Percentiles rank a stretch among this genome's conserved stretches.
phyloP scores from a whole-genome alignment of 2,329 filamentous ascomycete species.

The Hymenoscyphus repandus region DNA sequence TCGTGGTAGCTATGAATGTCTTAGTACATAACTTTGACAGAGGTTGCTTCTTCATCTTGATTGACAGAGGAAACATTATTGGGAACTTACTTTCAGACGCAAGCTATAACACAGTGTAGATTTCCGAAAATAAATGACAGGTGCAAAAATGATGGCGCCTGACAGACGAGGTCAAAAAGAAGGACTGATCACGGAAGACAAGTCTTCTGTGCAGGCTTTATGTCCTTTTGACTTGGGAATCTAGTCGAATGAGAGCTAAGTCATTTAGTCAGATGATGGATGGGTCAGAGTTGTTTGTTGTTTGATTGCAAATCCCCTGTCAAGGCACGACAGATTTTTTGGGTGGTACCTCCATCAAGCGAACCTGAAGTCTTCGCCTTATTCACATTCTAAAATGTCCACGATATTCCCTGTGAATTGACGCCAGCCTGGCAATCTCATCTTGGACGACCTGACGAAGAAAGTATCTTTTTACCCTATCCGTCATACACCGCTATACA shows the following conservation, averaged over 20 bases:
- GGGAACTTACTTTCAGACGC: neutral
- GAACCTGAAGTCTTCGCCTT: too few species aligned
- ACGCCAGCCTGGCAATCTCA: neutral
- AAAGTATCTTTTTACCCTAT: neutral
- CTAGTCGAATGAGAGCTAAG: neutral
- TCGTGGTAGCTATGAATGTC: constrained; percentile 1
- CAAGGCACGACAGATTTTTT: too few species aligned
- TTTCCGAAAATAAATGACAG: neutral
- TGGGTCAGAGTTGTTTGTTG: neutral
- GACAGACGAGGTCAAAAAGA: constrained; percentile 1
- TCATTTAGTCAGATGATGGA: neutral
- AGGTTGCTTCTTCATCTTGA: neutral
- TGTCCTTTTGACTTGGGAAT: constrained; percentile 1
- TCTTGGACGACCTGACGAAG: neutral
- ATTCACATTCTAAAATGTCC: too few species aligned
- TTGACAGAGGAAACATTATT: neutral
- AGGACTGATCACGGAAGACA: neutral
- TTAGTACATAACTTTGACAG: constrained; percentile 1
- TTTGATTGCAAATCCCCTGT: too few species aligned
- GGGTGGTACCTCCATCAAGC: too few species aligned
- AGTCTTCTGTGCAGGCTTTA: constrained; percentile 5
- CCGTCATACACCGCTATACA: neutral
- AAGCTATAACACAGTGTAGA: neutral
- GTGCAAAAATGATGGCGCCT: neutral
- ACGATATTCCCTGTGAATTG: neutral